phyloP scores from a whole-genome alignment of 805 yeast genomes.

The Blastobotrys americana region DNA sequence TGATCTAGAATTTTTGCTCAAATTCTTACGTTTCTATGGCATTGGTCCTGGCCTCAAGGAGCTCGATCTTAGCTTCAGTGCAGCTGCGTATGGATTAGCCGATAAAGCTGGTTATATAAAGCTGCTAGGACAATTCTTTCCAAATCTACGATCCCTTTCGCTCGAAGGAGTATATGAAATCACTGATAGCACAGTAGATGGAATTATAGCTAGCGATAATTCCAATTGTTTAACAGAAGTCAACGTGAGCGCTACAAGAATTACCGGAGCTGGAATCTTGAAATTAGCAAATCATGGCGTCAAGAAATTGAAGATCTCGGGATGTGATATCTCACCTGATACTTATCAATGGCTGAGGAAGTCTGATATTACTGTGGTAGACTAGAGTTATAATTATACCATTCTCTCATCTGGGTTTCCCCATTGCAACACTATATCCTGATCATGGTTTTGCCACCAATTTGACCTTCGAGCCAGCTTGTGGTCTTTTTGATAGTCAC shows the following conservation, averaged over 20 bases:
- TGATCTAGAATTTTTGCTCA: background rate
- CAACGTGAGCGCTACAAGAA: background rate
- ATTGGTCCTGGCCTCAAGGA: background rate
- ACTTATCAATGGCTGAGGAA: background rate
- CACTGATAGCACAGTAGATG: background rate
- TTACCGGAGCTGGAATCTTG: conserved; percentile 1
- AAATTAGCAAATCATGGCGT: background rate
- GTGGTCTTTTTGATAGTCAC: no score
- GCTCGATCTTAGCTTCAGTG: background rate
- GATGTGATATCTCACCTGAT: background rate
- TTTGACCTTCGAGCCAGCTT: no score
- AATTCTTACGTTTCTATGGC: background rate
- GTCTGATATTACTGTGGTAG: background rate
- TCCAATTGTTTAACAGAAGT: background rate
- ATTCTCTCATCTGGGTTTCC: no score
- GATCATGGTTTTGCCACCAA: no score
- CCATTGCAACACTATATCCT: no score
- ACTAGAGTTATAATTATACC: no score
- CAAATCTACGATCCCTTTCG: background rate
- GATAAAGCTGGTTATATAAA: background rate
- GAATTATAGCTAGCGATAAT: background rate
- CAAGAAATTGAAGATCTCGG: background rate
- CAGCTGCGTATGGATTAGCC: background rate
- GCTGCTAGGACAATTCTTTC: background rate
- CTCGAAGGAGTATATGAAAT: background rate